phyloP scores from a whole-genome alignment of 2,329 filamentous ascomycete genomes.

The Chaetomium olivaceum region DNA sequence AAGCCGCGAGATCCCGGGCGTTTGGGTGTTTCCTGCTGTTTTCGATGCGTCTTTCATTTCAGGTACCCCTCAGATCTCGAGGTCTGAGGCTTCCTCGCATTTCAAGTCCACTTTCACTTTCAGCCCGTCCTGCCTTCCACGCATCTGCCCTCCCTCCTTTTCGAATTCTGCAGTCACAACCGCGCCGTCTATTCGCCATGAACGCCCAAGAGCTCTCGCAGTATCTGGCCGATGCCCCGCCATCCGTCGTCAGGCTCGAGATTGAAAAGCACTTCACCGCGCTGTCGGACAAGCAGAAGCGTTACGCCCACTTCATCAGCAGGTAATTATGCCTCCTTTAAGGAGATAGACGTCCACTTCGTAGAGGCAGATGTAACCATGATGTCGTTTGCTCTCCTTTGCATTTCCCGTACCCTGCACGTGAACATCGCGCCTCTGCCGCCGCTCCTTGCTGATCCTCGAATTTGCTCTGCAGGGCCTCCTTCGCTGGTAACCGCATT shows the following conservation, averaged over 20 bases:
- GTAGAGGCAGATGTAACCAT: not conserved
- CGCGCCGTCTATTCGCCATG: constrained; percentile 47
- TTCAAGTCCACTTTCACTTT: constrained; percentile 6
- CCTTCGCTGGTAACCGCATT: constrained; percentile 74
- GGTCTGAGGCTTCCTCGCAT: constrained; percentile 19
- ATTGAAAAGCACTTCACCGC: constrained; percentile 92
- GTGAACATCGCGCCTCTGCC: not conserved
- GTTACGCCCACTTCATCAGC: constrained; percentile 89
- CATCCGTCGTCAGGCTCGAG: constrained; percentile 80
- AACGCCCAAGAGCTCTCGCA: constrained; percentile 64
- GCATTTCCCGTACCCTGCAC: not conserved
- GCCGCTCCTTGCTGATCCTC: constrained; percentile 2
- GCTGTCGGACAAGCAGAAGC: constrained; percentile 73
- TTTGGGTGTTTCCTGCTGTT: constrained; percentile 21
- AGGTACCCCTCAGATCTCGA: constrained; percentile 25
- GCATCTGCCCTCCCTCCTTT: constrained; percentile 10
- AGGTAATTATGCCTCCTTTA: constrained; percentile 51
- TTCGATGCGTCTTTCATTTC: constrained; percentile 30
- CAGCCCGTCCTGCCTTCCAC: constrained; percentile 14
- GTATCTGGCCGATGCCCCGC: constrained; percentile 89
- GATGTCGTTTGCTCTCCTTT: not conserved
- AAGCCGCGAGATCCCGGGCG: constrained; percentile 14
- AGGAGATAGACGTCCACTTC: not conserved
- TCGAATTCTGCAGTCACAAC: constrained; percentile 16
- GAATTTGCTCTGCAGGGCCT: constrained; percentile 55